Evolutionary conservation across 768 basidiomycete genomes (phyloP).

Genomic region (Boletus reticulatus): DNA sequence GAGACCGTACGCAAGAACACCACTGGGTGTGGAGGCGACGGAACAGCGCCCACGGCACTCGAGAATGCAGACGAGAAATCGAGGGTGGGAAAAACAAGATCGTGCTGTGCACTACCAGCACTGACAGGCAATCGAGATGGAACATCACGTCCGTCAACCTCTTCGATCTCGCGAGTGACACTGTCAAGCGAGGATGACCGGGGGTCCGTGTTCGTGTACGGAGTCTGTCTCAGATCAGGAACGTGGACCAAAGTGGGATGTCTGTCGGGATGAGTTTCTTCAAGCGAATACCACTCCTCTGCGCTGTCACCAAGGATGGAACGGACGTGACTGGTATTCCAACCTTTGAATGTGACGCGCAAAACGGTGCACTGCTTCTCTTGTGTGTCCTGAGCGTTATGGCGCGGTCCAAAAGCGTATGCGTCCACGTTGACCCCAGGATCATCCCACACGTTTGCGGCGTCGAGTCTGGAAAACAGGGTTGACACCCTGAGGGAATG

Average conservation of each 20-base stretch:
- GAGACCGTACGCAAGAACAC: constrained; percentile 24
- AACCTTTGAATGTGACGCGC: constrained; percentile 70
- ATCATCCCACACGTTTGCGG: constrained; percentile 59
- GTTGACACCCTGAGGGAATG: constrained; percentile 66
- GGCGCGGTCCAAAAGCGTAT: constrained; percentile 53
- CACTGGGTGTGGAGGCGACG: constrained; percentile 12
- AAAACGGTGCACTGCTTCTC: constrained; percentile 65
- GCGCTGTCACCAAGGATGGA: constrained; percentile 69
- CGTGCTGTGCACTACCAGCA: constrained; percentile 52
- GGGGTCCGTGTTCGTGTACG: neutral
- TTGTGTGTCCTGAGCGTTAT: constrained; percentile 23
- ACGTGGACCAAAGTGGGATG: constrained; percentile 1
- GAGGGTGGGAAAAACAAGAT: constrained; percentile 74
- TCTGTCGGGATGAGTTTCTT: constrained; percentile 43
- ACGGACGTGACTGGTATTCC: constrained; percentile 64
- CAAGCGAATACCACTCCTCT: constrained; percentile 72
- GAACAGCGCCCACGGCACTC: neutral
- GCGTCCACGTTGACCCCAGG: constrained; percentile 51
- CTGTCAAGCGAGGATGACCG: constrained; percentile 3
- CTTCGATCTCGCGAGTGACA: constrained; percentile 5
- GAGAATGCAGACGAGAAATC: constrained; percentile 60
- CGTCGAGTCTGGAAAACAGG: constrained; percentile 70
- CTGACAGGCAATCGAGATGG: constrained; percentile 13
- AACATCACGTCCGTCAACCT: constrained; percentile 2
- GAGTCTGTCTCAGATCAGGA: constrained; percentile 1